Conservation (phyloP, 257 asterid species). For the Voacanga thouarsii region DNA sequence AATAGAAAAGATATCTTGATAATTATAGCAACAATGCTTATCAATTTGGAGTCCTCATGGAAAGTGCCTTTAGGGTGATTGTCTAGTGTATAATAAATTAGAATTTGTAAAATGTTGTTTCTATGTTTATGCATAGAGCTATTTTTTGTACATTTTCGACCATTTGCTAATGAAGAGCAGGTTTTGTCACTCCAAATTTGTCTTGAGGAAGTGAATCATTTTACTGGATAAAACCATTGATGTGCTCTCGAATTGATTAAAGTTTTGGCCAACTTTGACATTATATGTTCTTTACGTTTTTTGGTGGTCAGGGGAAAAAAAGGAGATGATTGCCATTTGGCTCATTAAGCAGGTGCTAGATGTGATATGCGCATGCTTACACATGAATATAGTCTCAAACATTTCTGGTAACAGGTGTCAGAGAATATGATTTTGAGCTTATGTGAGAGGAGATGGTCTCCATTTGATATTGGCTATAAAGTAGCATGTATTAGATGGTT, state of each 20-base stretch:
- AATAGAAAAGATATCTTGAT: neutral
- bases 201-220: neutral
- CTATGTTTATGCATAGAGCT: neutral
- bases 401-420: neutral
- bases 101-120: neutral
- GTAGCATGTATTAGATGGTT: neutral
- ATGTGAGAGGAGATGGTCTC: neutral
- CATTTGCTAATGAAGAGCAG: neutral
- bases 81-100: too few relatives aligned
- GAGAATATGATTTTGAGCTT: neutral
- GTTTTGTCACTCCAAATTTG: neutral
- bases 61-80: neutral
- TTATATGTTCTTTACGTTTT: neutral
- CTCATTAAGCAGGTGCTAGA: too few relatives aligned
- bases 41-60: neutral
- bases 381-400: too few relatives aligned
- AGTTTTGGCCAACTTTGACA: neutral
- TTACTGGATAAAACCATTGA: neutral
- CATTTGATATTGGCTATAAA: neutral
- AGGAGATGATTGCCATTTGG: too few relatives aligned
- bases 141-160: neutral
- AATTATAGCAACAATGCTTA: neutral
- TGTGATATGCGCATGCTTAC: too few relatives aligned
- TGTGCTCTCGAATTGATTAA: neutral
- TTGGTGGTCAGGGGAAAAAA: neutral